Evolutionary conservation across 768 basidiomycete genomes (phyloP), one percentile per base, ranked within the genome.

Genomic region (Russula lepida): DNA sequence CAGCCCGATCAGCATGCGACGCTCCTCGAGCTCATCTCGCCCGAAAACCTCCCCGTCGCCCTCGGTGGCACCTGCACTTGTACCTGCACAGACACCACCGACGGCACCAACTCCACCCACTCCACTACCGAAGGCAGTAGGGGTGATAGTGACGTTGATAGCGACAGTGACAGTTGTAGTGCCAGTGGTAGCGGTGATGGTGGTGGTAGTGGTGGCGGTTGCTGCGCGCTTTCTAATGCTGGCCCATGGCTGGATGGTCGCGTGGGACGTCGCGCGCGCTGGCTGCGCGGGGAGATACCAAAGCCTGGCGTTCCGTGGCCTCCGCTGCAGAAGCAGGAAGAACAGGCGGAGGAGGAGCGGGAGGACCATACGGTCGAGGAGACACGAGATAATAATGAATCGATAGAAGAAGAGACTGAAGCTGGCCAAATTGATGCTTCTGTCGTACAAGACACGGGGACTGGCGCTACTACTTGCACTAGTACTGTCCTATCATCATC

Each of bases 11-110:
- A 88, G 70, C 70, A 75, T 61, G 70, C 78, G 0, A 76, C 75
- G 23, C 75, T 89, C 39, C 75, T 91, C 37, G 77, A 81, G 27
- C 70, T 86, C 35, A 72, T 89, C 52, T 82, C 85, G 64, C 80
- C 76, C 4, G 85, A 88, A 56, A 80, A 81, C 64, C 74, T 90
- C 27, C 88, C 89, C 4, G 69, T 69, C 21, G 68, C 71, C 17
- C 74, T 89, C 17, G 88, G 88, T 17, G 88, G 89, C 23, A 77
- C 73, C 12, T 91, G 88, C 69, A 79, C 76, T 7, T 90, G 89
- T 69, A 4, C 39, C 5, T 54, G 27, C 27, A n/a, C 37, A 6
- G 19, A 11, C 39, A 8, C n/a, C 27, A 41, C 28, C 2, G 50
- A n/a, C 30, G 32, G 19, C 30, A 19, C n/a, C 0, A 5, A 37